A percentile compares a stretch with the other conserved stretches of the same genome.
Evolutionary conservation across 108 stramenopile genomes (phyloP).

Genomic region (Nitzschia inconspicua): DNA sequence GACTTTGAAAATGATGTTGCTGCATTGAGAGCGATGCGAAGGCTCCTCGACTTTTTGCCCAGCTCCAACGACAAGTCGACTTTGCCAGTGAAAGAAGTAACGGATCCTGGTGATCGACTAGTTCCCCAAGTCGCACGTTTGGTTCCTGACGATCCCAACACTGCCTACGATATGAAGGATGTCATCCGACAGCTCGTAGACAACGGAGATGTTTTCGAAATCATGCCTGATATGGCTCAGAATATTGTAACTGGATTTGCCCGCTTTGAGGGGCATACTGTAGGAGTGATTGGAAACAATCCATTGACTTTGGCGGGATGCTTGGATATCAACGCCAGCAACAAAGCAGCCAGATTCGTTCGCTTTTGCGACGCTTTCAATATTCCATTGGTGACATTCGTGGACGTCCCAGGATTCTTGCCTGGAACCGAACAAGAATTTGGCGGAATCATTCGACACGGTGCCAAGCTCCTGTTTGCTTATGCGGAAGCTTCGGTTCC

Average conservation of each 20-base stretch:
- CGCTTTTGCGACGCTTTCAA: conserved; percentile 98
- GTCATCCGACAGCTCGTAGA: conserved; percentile 92
- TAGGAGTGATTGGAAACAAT: conserved; percentile 98
- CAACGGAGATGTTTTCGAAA: conserved; percentile 91
- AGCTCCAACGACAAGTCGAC: conserved; percentile 83
- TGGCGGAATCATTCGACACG: conserved; percentile 95
- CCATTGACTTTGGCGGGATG: conserved; percentile 96
- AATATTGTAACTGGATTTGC: conserved; percentile 98
- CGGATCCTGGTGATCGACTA: conserved; percentile 79
- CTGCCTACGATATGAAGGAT: conserved; percentile 91
- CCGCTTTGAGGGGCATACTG: conserved; percentile 91
- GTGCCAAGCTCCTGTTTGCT: conserved; percentile 98
- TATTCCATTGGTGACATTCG: conserved; percentile 98
- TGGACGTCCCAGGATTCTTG: conserved; percentile 99
- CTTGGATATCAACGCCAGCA: conserved; percentile 93
- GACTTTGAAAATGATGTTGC: conserved; percentile 95
- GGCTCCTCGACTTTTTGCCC: conserved; percentile 91
- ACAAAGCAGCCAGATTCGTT: conserved; percentile 97
- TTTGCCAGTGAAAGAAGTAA: conserved; percentile 52
- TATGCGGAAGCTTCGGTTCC: conserved; percentile 98
- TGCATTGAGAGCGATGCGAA: conserved; percentile 86
- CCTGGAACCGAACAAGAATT: conserved; percentile 94
- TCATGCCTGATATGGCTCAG: conserved; percentile 92
- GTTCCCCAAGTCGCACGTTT: conserved; percentile 86
- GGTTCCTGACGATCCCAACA: conserved; percentile 98